Evolutionary conservation across 2,329 filamentous ascomycete species (phyloP).

Genomic region (Aspergillus sp.): DNA sequence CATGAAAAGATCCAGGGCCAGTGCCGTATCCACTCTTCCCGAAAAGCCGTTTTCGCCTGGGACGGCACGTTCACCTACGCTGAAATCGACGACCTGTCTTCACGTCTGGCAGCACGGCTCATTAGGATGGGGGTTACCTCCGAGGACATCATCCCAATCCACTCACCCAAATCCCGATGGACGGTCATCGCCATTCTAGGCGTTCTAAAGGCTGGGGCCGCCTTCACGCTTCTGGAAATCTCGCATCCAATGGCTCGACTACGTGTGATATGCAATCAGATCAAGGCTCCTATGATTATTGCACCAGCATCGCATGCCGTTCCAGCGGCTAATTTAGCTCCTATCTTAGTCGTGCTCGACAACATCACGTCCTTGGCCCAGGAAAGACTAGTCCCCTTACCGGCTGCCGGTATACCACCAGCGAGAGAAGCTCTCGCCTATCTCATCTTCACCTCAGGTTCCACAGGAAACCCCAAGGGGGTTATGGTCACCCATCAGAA

Average conservation of each 20-base stretch:
- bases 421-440: not conserved
- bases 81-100: slow-evolving; percentile 14
- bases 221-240: not conserved
- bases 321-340: too few species aligned
- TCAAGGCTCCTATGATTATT: not conserved
- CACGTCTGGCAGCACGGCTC: not conserved
- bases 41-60: not conserved
- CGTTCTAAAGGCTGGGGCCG: not conserved
- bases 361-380: not conserved
- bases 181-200: not conserved
- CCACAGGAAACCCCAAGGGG: not conserved
- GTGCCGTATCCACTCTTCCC: not conserved
- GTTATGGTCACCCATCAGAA: not conserved
- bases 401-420: not conserved
- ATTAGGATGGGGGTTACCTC: not conserved
- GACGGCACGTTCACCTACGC: slow-evolving; percentile 5
- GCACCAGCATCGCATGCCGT: not conserved
- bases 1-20: not conserved
- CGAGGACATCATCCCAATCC: not conserved
- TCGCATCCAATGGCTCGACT: not conserved
- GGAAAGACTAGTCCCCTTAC: not conserved
- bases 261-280: not conserved
- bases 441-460: not conserved
- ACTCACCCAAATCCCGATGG: not conserved
- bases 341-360: not conserved